These are phyloP conservation scores for Viola odorata DNA, from an alignment of 345 rosid genomes.

Conservation along the genomic window DNA sequence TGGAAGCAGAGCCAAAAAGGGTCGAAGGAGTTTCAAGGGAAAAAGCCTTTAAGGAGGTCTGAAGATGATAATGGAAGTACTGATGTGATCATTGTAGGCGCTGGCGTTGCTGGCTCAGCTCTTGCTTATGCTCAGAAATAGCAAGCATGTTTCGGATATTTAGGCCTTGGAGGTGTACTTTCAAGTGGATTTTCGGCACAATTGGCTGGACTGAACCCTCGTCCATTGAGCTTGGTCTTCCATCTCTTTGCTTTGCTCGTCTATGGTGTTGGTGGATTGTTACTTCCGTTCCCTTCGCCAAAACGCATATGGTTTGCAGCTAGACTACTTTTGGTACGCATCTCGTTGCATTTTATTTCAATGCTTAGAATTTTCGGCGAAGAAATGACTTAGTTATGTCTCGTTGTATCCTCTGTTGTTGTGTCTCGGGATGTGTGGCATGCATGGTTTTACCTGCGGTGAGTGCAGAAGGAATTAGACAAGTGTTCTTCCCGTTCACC, in stretches of 20 bases:
- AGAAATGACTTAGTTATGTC: background rate
- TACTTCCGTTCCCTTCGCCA: conserved; percentile 48
- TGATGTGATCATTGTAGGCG: background rate
- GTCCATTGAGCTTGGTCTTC: conserved; percentile 34
- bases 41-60: background rate
- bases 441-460: background rate
- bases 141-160: conserved; percentile 43
- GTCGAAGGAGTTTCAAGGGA: background rate
- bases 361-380: background rate
- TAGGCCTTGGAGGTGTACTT: conserved; percentile 41
- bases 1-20: background rate
- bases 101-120: conserved; percentile 5
- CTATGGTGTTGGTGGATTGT: conserved; percentile 39
- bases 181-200: conserved; percentile 39
- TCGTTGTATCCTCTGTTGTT: background rate
- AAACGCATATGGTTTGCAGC: conserved; percentile 45
- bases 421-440: background rate
- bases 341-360: background rate
- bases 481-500: background rate
- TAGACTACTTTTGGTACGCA: conserved; percentile 29
- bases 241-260: conserved; percentile 46
- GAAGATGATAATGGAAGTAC: background rate
- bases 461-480: background rate
- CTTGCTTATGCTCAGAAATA: conserved; percentile 15
- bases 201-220: conserved; percentile 43